Evolutionary conservation across 1,284 basidiomycete species (phyloP).

Genomic region (Malassezia japonica): DNA sequence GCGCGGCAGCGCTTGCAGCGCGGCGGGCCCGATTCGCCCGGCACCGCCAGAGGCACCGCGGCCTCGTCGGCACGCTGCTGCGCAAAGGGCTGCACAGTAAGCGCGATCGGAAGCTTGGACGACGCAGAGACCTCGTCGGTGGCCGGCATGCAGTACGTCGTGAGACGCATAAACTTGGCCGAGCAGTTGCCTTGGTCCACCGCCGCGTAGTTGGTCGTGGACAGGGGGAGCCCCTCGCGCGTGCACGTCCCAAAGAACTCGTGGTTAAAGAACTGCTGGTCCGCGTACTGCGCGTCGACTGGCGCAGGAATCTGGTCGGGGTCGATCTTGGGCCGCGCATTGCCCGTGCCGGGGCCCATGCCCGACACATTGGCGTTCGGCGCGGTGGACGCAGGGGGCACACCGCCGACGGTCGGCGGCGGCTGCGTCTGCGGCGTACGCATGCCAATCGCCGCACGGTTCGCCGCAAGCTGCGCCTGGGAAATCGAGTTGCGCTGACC

Average conservation of each 20-base stretch:
- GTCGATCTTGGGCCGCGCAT: constrained; percentile 70
- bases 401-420: not conserved
- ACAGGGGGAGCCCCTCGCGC: constrained; percentile 61
- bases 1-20: constrained; percentile 77
- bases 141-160: constrained; percentile 66
- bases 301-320: constrained; percentile 84
- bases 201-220: constrained; percentile 75
- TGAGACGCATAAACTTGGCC: constrained; percentile 60
- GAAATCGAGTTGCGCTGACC: constrained; percentile 42
- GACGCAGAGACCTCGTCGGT: constrained; percentile 70
- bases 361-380: constrained; percentile 47
- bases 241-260: constrained; percentile 67
- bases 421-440: not conserved
- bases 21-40: constrained; percentile 63
- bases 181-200: constrained; percentile 79
- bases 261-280: constrained; percentile 71
- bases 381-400: constrained; percentile 1
- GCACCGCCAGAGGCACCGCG: constrained; percentile 62
- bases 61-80: constrained; percentile 60
- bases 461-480: constrained; percentile 33
- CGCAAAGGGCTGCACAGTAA: constrained; percentile 83
- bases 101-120: constrained; percentile 68
- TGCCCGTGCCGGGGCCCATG: constrained; percentile 50
- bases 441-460: constrained; percentile 29
- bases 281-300: constrained; percentile 69